Conservation (phyloP, 1,284 basidiomycete species). For the Irpex rosettiformis region DNA sequence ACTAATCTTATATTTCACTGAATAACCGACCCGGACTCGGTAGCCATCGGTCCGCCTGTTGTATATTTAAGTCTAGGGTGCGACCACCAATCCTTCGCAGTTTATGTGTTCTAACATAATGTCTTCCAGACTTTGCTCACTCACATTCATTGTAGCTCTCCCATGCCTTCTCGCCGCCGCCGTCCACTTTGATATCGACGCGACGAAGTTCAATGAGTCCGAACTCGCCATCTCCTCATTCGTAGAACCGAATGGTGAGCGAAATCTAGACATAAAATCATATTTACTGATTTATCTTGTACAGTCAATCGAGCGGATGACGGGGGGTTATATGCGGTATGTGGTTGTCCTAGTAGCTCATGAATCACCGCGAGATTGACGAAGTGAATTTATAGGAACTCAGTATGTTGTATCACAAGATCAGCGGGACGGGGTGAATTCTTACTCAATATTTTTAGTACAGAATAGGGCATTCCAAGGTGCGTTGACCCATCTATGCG, state of each 20-base stretch:
- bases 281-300: neutral
- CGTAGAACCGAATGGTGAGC: constrained; percentile 6
- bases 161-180: neutral
- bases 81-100: neutral
- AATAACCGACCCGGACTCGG: neutral
- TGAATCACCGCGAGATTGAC: neutral
- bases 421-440: neutral
- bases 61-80: neutral
- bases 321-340: constrained; percentile 9
- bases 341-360: neutral
- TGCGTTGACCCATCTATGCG: neutral
- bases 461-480: neutral
- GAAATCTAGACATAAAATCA: neutral
- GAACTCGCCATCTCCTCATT: constrained; percentile 7
- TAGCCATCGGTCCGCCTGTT: neutral
- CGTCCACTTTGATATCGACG: constrained; percentile 5
- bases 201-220: constrained; percentile 5
- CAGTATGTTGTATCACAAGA: neutral
- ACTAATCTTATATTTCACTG: neutral
- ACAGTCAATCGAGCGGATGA: constrained; percentile 8
- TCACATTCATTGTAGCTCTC: neutral
- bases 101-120: neutral
- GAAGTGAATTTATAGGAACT: neutral
- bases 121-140: neutral
- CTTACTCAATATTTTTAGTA: neutral